Evolutionary conservation across 202 grass and related monocot species (phyloP), one percentile per base, ranked within the genome.

Genomic region (Brachypodium distachyon): DNA sequence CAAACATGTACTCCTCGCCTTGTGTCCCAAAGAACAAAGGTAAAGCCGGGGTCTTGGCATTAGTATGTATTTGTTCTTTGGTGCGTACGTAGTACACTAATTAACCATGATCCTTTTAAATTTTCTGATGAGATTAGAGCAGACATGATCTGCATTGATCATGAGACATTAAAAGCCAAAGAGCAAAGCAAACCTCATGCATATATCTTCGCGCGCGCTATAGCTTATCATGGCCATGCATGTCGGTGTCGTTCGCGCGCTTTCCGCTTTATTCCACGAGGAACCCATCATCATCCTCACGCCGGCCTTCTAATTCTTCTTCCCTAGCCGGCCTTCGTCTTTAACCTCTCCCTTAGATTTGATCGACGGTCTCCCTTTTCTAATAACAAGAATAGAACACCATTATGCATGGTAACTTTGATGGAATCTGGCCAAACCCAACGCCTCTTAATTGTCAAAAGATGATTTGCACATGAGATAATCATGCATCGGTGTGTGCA

Each of bases 211-310:
- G 80, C 78, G 46, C 49, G 9, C 26, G 9, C 32, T 77, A 7
- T 37, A 33, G 42, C 19, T 34, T 63, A 81, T 87, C 68, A 76
- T 67, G 78, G 74, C 78, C 49, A 47, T 82, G 68, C 74, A 74
- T 76, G 85, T 88, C 79, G 82, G 85, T 76, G 85, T 79, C 13
- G 26, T 27, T 62, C 82, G 55, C 77, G 61, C 39, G 56, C 89
- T 91, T 92, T 92, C 72, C 50, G 40, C 89, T 85, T 90, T 93
- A 97, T 93, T 93, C 87, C 69, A 56, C 40, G 85, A 62, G 69
- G 51, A 94, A 86, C 88, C 79, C 80, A 85, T 91, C 82, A 87
- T 89, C 82, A 87, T 77, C 40, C 71, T 77, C 86, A n/a, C 83
- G 78, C 16, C 65, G 6, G 6, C 62, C 82, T 77, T 56, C 81